Conservation (phyloP, 768 basidiomycete genomes). For the Kwoniella sp. region DNA sequence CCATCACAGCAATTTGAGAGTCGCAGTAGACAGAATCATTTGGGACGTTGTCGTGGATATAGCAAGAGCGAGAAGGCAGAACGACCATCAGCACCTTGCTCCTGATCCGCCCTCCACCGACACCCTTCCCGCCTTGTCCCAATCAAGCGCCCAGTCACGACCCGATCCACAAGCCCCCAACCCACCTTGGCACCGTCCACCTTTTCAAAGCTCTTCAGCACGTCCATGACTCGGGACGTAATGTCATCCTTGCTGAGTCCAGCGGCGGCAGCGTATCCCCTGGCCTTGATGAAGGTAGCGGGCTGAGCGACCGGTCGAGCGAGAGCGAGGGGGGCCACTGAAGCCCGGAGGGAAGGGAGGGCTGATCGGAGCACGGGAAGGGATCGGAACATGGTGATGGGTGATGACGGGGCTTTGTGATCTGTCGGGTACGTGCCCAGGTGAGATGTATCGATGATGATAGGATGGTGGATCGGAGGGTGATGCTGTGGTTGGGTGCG, state of each 20-base stretch:
- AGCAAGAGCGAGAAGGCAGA: neutral
- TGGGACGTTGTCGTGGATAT: too few relatives aligned
- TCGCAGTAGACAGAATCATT: too few relatives aligned
- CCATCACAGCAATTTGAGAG: too few relatives aligned
- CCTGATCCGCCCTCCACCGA: conserved; percentile 3
- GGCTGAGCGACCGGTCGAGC: conserved; percentile 12
- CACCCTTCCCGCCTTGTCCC: neutral
- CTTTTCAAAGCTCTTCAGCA: conserved; percentile 84
- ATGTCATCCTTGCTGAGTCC: conserved; percentile 66
- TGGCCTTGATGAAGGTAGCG: conserved; percentile 8
- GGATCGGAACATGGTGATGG: conserved; percentile 11
- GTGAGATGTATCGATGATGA: neutral
- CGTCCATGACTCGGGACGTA: conserved; percentile 69
- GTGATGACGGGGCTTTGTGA: conserved; percentile 1
- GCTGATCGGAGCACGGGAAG: conserved; percentile 34
- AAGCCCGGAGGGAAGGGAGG: conserved; percentile 30
- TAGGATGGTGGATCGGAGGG: neutral
- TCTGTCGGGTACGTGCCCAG: neutral
- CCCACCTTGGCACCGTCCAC: conserved; percentile 69
- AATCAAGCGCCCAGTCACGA: neutral
- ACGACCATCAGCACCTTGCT: conserved; percentile 14
- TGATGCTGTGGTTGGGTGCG: neutral
- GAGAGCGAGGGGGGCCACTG: conserved; percentile 5
- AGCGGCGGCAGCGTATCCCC: conserved; percentile 62
- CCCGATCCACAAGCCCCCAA: too few relatives aligned